Evolutionary conservation across 805 yeast genomes (phyloP).

Genomic region (Monosporozyma yasuniensis): DNA sequence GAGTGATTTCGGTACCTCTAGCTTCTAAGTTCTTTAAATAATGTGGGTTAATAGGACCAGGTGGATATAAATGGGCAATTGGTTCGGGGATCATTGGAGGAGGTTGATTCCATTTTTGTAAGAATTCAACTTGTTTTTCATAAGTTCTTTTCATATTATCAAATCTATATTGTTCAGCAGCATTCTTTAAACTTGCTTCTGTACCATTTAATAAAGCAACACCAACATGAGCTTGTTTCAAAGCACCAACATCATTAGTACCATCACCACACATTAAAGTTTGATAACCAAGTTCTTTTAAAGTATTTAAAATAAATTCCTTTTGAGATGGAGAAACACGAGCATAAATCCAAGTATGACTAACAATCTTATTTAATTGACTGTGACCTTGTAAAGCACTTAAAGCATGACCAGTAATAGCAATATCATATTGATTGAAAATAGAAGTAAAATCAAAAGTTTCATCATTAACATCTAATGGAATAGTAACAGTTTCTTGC

Average conservation of each 20-base stretch:
- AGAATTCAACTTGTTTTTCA: constrained; percentile 72
- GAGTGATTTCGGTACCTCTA: constrained; percentile 72
- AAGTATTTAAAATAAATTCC: constrained; percentile 75
- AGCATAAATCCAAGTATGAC: constrained; percentile 94
- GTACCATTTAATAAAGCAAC: constrained; percentile 97
- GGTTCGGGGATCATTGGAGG: constrained; percentile 72
- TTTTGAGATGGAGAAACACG: constrained; percentile 96
- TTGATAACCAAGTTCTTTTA: constrained; percentile 81
- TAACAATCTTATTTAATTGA: constrained; percentile 64
- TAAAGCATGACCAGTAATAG: constrained; percentile 89
- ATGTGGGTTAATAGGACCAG: constrained; percentile 86
- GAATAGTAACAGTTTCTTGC: constrained; percentile 61
- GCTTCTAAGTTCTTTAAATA: constrained; percentile 78
- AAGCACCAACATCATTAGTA: constrained; percentile 98
- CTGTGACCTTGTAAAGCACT: constrained; percentile 53
- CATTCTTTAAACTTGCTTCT: constrained; percentile 82
- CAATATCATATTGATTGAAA: constrained; percentile 67
- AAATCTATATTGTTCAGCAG: constrained; percentile 68
- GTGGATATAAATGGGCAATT: constrained; percentile 95
- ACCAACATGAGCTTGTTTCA: constrained; percentile 97
- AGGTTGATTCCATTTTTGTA: constrained; percentile 75
- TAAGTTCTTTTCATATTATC: constrained; percentile 60
- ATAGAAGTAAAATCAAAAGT: constrained; percentile 33
- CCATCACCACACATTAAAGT: constrained; percentile 99
- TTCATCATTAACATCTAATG: constrained; percentile 49